These are phyloP conservation scores for Astrothelium macrocarpum DNA, from an alignment of 495 filamentous ascomycete species.

Conservation along the genomic window DNA sequence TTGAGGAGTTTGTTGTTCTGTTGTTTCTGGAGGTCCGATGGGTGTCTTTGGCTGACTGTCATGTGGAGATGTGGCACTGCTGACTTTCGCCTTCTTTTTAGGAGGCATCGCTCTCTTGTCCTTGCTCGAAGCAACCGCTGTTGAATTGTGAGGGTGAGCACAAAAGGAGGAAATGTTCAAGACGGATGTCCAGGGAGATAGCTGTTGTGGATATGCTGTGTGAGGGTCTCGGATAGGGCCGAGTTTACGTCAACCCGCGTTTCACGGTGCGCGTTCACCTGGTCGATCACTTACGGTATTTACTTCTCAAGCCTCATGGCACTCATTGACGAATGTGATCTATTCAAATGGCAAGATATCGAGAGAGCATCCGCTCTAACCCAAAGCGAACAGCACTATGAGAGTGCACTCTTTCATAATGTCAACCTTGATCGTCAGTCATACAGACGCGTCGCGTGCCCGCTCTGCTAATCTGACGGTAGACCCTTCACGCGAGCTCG, in stretches of 20 bases:
- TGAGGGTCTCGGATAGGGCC: background rate
- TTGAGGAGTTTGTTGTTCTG: constrained; percentile 8
- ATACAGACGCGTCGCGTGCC: constrained; percentile 10
- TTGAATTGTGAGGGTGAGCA: no score
- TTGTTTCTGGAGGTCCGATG: background rate
- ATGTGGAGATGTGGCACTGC: constrained; percentile 15
- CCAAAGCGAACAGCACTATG: background rate
- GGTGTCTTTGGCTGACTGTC: constrained; percentile 18
- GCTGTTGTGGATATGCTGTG: background rate
- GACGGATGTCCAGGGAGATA: no score
- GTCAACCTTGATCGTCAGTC: constrained; percentile 23
- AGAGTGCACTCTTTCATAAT: constrained; percentile 15
- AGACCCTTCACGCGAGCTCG: constrained; percentile 25
- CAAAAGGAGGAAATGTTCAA: no score
- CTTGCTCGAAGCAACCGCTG: background rate
- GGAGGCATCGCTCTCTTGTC: constrained; percentile 13
- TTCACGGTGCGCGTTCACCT: background rate
- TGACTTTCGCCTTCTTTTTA: constrained; percentile 13
- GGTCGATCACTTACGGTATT: background rate
- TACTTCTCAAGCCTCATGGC: background rate
- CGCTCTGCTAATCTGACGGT: constrained; percentile 12
- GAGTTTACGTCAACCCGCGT: background rate
- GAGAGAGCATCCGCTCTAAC: background rate
- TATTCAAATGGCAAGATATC: background rate
- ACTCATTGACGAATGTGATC: background rate